These are phyloP conservation scores for Tetracladium maxilliforme DNA, from an alignment of 2,329 filamentous ascomycete genomes.

Conservation along the genomic window DNA sequence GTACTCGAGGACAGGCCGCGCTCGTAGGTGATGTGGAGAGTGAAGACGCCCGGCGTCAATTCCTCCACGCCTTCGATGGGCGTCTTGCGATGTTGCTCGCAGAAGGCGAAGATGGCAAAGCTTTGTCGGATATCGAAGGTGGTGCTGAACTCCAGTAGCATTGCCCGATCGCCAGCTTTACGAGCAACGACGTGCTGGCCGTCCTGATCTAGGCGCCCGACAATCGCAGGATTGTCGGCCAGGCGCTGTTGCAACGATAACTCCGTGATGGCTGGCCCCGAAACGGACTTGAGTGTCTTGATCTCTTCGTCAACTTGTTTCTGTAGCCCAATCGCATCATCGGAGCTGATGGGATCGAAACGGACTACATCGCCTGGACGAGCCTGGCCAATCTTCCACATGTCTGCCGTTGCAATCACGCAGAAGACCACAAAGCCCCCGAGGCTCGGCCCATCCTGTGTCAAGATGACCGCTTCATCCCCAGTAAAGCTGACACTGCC, in stretches of 20 bases:
- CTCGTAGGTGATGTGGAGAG: conserved; percentile 16
- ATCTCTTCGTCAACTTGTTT: too few species aligned
- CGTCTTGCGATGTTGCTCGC: conserved; percentile 7
- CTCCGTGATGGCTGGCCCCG: too few species aligned
- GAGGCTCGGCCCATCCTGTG: conserved; percentile 42
- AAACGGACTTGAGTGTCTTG: not conserved
- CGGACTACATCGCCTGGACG: conserved; percentile 40
- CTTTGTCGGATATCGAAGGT: conserved; percentile 17
- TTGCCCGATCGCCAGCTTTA: conserved; percentile 17
- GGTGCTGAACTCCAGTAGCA: conserved; percentile 18
- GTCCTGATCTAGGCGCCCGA: too few species aligned
- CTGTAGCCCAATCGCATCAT: conserved; percentile 30
- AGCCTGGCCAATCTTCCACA: conserved; percentile 47
- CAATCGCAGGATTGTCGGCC: too few species aligned
- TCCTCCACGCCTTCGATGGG: conserved; percentile 15
- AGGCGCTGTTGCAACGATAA: too few species aligned
- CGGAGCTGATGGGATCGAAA: conserved; percentile 32
- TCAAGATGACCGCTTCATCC: conserved; percentile 44
- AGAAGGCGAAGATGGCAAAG: conserved; percentile 13
- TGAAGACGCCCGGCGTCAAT: conserved; percentile 18
- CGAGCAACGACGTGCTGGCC: conserved; percentile 12
- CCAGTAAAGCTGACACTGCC: conserved; percentile 46
- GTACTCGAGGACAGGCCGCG: conserved; percentile 4
- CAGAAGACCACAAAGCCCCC: conserved; percentile 42
- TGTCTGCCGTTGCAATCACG: conserved; percentile 39